Conservation (phyloP, 805 yeast genomes). For the Ogataea angusta region DNA sequence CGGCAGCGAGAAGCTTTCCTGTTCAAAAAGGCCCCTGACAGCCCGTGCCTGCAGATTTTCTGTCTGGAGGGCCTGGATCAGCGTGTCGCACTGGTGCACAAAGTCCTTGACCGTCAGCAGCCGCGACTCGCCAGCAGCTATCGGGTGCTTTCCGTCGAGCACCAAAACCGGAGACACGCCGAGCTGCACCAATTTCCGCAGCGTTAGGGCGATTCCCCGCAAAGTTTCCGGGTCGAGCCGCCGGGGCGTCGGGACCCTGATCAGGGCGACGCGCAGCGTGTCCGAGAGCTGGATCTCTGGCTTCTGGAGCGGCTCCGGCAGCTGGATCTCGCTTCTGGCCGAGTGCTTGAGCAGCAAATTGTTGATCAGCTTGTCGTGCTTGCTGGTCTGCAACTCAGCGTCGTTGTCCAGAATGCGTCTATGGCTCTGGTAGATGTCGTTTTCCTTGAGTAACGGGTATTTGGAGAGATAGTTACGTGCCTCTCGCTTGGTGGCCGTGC, state of each 20-base stretch:
- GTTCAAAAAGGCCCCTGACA: conserved; percentile 37
- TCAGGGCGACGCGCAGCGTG: conserved; percentile 52
- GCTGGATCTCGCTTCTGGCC: conserved; percentile 8
- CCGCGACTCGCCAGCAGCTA: conserved; percentile 1
- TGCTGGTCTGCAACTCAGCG: conserved; percentile 15
- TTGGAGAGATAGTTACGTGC: conserved; percentile 76
- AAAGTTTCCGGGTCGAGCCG: conserved; percentile 34
- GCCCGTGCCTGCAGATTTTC: conserved; percentile 28
- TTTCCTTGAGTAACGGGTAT: conserved; percentile 48
- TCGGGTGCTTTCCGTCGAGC: conserved; percentile 41
- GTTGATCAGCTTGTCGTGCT: conserved; percentile 35
- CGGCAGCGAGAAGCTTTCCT: conserved; percentile 32
- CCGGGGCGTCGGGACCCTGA: conserved; percentile 45
- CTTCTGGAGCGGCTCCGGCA: conserved; percentile 8
- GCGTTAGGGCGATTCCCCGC: conserved; percentile 52
- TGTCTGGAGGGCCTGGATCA: conserved; percentile 21
- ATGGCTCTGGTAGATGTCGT: conserved; percentile 30
- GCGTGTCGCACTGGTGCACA: conserved; percentile 22
- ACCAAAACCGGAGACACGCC: conserved; percentile 77
- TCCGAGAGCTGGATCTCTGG: conserved; percentile 32
- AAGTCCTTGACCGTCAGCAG: conserved; percentile 16
- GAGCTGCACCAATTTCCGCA: conserved; percentile 50
- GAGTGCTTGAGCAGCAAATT: conserved; percentile 23
- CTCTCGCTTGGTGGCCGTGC: conserved; percentile 93
- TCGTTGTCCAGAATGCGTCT: conserved; percentile 12